Evolutionary conservation across 1,284 basidiomycete species (phyloP), one percentile per base, ranked within the genome.

Genomic region (Trametes pubescens): DNA sequence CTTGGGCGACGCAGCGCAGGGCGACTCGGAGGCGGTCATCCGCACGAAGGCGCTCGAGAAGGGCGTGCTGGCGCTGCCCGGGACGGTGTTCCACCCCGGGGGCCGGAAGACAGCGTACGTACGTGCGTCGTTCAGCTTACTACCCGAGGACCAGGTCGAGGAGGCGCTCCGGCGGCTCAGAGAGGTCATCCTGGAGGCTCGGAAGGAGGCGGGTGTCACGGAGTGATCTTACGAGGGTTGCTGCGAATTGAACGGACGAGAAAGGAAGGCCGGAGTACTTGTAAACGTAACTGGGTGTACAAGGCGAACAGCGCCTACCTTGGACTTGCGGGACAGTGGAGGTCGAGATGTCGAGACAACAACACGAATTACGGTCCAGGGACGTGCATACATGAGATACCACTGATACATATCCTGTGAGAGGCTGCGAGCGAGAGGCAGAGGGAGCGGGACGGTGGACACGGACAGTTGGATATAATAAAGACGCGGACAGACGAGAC

Each of bases 31-130:
- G 70, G 78, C 82, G n/a, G 73, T 98, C 53, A 94, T 98, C 71
- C 81, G 85, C 58, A 90, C 86, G 16, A 90, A 90, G 69, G 95
- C 95, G 2, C 82, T 93, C 55, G 86, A 88, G 61, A 87, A 87
- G 56, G 94, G 94, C 24, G 93, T 99, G 2, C 84, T 99, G 22
- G 95, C 93, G 11, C 86, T 98, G 6, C 96, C 96, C 0, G 95
- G 95, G 0, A 86, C 84, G 2, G 82, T 84, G 5, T 96, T 95
- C 80, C 81, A 91, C 68, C 92, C 95, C 2, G 87, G 84, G 58
- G 87, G 87, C 13, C 78, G 83, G 38, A 86, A 83, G 74, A 88
- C 88, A 10, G 81, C 87, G 24, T 93, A 91, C 74, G 89, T 96
- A 29, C 85, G 94, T 32, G 90, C 92, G 22, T 85, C 91, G 47